Base-by-base conservation (phyloP, 805 yeast species). In the Sugiyamaella floridensis region DNA sequence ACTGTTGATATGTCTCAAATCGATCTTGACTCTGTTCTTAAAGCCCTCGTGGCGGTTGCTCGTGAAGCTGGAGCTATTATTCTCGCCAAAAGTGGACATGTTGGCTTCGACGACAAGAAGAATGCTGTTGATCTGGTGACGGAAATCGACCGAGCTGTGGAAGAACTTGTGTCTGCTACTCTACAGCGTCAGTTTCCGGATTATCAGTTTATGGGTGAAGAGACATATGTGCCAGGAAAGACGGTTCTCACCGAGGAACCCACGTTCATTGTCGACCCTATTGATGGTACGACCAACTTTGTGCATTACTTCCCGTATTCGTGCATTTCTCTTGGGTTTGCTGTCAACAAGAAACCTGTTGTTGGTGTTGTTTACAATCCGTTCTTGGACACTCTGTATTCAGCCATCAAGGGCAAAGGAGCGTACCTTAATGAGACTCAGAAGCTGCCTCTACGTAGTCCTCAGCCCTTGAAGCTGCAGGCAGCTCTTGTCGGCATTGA, bases 331-430 rank as follows among this genome's bases (percentile, higher is more conserved):
- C 61, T 82, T 40, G 86, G 86, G 0, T 72, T 82, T 50, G 73
- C 83, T 1, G 64, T 77, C 15, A 62, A 71, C 54, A 71, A 72
- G 42, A 64, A 64, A 50, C 77, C 86, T 1, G 76, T 71, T 0
- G 81, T 81, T n/a, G 86, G 86, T 26, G 86, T 81, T 11, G 77
- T 82, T n/a, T 81, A 73, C 63, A 82, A 81, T 62, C 86, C 86
- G 8, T 79, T 78, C 57, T 60, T 78, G 60, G 69, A 79, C 57
- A 72, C 73, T 51, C 59, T 81, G 55, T 82, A 74, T 69, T 73
- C 75, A 45, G 86, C 79, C 2, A 75, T 80, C 32, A 74, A 71
- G 55, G 83, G 82, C 5, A 65, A 72, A 44, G 86, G 86, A 41
- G 76, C 85, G 0, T 78, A 49, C 58, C 62, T 81, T 45, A 81